Conservation (phyloP, 2,329 filamentous ascomycete genomes). For the Aspergillus sergii region DNA sequence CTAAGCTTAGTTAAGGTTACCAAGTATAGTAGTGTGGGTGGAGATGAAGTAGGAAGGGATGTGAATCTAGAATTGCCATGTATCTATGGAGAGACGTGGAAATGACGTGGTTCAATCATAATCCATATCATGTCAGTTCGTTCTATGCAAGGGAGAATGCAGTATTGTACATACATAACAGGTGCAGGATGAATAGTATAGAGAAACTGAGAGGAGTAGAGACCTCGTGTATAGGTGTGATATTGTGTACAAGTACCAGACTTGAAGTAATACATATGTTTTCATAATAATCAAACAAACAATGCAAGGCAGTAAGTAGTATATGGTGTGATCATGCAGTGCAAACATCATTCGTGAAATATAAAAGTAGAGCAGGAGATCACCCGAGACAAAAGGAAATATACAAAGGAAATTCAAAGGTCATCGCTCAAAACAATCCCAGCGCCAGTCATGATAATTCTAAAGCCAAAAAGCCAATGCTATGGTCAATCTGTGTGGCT, state of each 20-base stretch:
- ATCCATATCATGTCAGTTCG: background rate
- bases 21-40: too few species aligned
- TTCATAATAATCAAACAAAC: background rate
- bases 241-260: background rate
- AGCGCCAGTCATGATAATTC: background rate
- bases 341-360: background rate
- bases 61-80: background rate
- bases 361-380: background rate
- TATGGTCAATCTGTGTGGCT: background rate
- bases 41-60: too few species aligned
- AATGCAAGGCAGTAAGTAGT: background rate
- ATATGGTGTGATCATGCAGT: background rate
- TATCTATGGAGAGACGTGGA: background rate
- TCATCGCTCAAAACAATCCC: background rate
- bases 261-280: background rate
- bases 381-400: background rate
- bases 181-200: background rate
- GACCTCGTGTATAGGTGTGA: background rate
- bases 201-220: background rate
- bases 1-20: too few species aligned
- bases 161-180: background rate
- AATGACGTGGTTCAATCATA: background rate
- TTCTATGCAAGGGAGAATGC: background rate
- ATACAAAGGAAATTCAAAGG: background rate
- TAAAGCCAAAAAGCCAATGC: background rate